Evolutionary conservation across 495 filamentous ascomycete genomes (phyloP).

Genomic region (Aspergillus egyptiacus): DNA sequence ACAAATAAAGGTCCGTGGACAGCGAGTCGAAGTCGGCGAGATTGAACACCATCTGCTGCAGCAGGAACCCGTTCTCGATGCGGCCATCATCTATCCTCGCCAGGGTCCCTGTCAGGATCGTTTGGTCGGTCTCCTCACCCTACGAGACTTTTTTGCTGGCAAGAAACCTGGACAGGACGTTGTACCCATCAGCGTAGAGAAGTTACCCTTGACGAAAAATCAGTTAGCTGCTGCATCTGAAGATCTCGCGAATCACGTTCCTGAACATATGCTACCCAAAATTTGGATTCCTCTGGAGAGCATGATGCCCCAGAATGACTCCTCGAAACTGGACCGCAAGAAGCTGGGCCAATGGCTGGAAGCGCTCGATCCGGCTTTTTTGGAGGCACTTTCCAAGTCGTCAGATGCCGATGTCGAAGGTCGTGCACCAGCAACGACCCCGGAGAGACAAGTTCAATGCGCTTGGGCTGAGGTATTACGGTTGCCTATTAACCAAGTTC

Average conservation of each 20-base stretch:
- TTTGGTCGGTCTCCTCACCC: conserved; percentile 6
- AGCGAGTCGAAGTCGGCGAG: conserved; percentile 43
- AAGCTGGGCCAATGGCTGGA: conserved; percentile 15
- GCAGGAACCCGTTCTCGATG: conserved; percentile 6
- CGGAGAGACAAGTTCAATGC: conserved; percentile 11
- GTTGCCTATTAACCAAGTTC: conserved; percentile 14
- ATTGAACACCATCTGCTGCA: conserved; percentile 23
- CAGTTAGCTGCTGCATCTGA: conserved; percentile 1
- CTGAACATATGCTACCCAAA: conserved; percentile 24
- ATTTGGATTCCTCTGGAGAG: conserved; percentile 17
- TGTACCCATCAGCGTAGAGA: background rate
- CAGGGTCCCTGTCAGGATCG: conserved; percentile 10
- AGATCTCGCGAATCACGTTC: conserved; percentile 2
- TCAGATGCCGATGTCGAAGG: background rate
- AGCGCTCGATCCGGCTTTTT: background rate
- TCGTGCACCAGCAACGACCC: background rate
- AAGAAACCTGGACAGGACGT: background rate
- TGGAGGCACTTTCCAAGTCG: conserved; percentile 1
- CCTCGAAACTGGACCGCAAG: conserved; percentile 37
- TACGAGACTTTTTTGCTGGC: conserved; percentile 1
- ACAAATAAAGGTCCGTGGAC: conserved; percentile 44
- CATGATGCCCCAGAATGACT: conserved; percentile 31
- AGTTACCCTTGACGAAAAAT: background rate
- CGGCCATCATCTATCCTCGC: conserved; percentile 11
- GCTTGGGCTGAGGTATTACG: conserved; percentile 21